A percentile compares a stretch with the other conserved stretches of the same genome.
Conservation (phyloP, 768 basidiomycete genomes). For the Lentinula raphanica region DNA sequence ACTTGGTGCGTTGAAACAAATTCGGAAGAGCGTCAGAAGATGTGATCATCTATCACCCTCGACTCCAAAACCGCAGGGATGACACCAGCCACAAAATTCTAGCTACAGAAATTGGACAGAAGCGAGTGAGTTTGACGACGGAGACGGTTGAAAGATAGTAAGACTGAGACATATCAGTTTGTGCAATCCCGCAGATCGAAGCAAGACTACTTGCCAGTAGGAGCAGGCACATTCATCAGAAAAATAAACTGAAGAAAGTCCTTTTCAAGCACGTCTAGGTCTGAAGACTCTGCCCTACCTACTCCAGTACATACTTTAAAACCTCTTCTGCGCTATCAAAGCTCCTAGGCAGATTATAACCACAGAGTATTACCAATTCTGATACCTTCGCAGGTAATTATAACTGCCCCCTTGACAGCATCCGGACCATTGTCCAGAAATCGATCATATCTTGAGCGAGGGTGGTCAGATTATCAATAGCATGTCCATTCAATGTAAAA, state of each 20-base stretch:
- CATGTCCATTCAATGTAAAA: slow-evolving; percentile 11
- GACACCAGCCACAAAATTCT: too few relatives aligned
- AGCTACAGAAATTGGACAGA: too few relatives aligned
- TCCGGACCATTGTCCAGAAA: slow-evolving; percentile 2
- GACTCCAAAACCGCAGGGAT: too few relatives aligned
- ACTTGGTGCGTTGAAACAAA: not conserved
- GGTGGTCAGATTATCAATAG: slow-evolving; percentile 3
- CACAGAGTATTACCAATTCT: slow-evolving; percentile 5
- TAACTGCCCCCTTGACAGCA: not conserved
- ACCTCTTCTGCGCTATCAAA: slow-evolving; percentile 8
- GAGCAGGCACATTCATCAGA: not conserved
- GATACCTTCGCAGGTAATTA: slow-evolving; percentile 11
- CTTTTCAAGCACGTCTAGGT: not conserved
- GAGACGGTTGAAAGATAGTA: not conserved
- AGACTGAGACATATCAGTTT: not conserved
- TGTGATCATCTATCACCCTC: not conserved
- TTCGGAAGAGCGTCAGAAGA: not conserved
- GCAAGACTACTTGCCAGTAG: not conserved
- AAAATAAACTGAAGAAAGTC: not conserved
- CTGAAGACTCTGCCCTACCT: slow-evolving; percentile 1
- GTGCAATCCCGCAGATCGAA: not conserved
- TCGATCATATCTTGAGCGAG: slow-evolving; percentile 7
- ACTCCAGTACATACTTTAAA: slow-evolving; percentile 4
- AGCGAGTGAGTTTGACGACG: not conserved
- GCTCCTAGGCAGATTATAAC: slow-evolving; percentile 2